These are phyloP conservation scores for Cucumis sativus DNA, from an alignment of 306 rosid genomes.

Conservation along the genomic window Cucumber_9930_V3 NC_026656.2:15172001-15172500, in stretches of 20 bases:
- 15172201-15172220: slow-evolving; percentile 95
- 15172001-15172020: slow-evolving; percentile 94
- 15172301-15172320: not conserved
- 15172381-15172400: slow-evolving; percentile 78
- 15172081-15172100: slow-evolving; percentile 4
- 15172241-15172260: slow-evolving; percentile 89
- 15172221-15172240: slow-evolving; percentile 89
- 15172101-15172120: not conserved
- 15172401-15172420: slow-evolving; percentile 82
- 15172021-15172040: slow-evolving; percentile 78
- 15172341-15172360: not conserved
- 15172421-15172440: slow-evolving; percentile 87
- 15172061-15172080: slow-evolving; percentile 92
- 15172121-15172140: slow-evolving; percentile 1
- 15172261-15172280: slow-evolving; percentile 39
- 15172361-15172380: slow-evolving; percentile 75
- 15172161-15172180: slow-evolving; percentile 98
- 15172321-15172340: not conserved
- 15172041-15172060: slow-evolving; percentile 94
- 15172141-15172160: slow-evolving; percentile 5
- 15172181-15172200: slow-evolving; percentile 89
- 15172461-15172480: slow-evolving; percentile 54
- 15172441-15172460: slow-evolving; percentile 87
- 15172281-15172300: not conserved
- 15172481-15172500: slow-evolving; percentile 53